phyloP scores from a whole-genome alignment of 208 protist genomes.

The Acanthamoeba castellanii region DNA sequence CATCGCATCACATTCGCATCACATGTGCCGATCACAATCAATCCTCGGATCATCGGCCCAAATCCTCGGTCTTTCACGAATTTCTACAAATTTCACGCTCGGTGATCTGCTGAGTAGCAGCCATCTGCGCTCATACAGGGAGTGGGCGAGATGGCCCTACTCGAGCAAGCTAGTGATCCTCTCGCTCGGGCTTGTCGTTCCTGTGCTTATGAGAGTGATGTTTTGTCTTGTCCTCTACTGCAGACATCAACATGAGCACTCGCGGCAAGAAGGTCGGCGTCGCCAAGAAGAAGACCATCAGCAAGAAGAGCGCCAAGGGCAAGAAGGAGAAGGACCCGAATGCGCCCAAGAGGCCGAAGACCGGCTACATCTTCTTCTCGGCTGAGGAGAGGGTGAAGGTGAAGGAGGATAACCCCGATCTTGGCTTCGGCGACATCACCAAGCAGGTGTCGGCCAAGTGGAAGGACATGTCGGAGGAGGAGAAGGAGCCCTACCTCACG shows the following conservation, averaged over 20 bases:
- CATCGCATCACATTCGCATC: not conserved
- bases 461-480: conserved; percentile 73
- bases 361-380: conserved; percentile 80
- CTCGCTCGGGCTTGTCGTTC: too few relatives aligned
- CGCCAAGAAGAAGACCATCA: conserved; percentile 46
- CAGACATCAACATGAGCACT: not conserved
- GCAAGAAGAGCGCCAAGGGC: not conserved
- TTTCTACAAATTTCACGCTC: conserved; percentile 65
- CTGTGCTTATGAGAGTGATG: not conserved
- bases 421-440: conserved; percentile 75
- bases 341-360: conserved; percentile 72
- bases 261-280: conserved; percentile 45
- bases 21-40: not conserved
- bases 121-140: not conserved
- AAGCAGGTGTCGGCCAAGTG: conserved; percentile 71
- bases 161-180: too few relatives aligned
- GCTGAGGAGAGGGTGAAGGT: conserved; percentile 74
- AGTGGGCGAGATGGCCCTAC: too few relatives aligned
- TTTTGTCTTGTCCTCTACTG: not conserved
- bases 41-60: not conserved
- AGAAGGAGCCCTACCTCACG: conserved; percentile 71
- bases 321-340: conserved; percentile 78
- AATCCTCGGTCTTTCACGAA: conserved; percentile 41
- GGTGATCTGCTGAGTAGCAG: not conserved
- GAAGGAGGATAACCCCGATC: conserved; percentile 75